Conservation (phyloP, 768 basidiomycete species). For the Termitomyces sp. region DNA sequence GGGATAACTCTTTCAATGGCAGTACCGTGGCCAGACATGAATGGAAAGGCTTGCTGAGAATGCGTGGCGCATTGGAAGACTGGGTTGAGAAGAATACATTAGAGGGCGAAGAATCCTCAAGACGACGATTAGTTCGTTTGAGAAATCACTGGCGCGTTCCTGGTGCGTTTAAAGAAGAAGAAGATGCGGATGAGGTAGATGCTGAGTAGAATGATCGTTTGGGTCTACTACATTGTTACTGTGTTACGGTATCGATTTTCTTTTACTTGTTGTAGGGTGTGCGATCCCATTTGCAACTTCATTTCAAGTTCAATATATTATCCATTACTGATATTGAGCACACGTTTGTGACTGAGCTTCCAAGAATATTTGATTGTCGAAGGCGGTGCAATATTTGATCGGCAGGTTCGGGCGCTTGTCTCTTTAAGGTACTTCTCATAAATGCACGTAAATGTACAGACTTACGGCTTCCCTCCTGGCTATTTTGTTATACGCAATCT, state of each 20-base stretch:
- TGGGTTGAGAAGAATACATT: slow-evolving; percentile 52
- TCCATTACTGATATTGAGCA: background rate
- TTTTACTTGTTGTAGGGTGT: background rate
- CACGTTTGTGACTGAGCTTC: background rate
- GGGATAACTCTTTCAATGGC: slow-evolving; percentile 62
- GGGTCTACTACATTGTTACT: background rate
- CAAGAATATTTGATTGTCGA: background rate
- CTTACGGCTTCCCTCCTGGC: slow-evolving; percentile 45
- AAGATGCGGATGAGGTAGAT: slow-evolving; percentile 10
- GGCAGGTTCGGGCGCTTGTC: background rate
- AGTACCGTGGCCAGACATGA: slow-evolving; percentile 89
- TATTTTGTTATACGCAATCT: slow-evolving; percentile 61
- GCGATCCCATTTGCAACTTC: background rate
- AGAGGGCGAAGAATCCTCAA: slow-evolving; percentile 17
- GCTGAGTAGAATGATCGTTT: background rate
- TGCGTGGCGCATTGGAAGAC: slow-evolving; percentile 62
- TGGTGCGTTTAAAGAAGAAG: slow-evolving; percentile 16
- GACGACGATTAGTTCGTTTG: slow-evolving; percentile 22
- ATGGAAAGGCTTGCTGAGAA: slow-evolving; percentile 89
- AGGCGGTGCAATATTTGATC: background rate
- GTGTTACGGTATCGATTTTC: background rate
- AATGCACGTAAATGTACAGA: slow-evolving; percentile 15
- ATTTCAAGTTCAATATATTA: too few species aligned
- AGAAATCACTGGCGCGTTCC: slow-evolving; percentile 12
- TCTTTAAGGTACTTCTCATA: background rate